Evolutionary conservation across 495 filamentous ascomycete species (phyloP).

Genomic region (Xylaria sp.): DNA sequence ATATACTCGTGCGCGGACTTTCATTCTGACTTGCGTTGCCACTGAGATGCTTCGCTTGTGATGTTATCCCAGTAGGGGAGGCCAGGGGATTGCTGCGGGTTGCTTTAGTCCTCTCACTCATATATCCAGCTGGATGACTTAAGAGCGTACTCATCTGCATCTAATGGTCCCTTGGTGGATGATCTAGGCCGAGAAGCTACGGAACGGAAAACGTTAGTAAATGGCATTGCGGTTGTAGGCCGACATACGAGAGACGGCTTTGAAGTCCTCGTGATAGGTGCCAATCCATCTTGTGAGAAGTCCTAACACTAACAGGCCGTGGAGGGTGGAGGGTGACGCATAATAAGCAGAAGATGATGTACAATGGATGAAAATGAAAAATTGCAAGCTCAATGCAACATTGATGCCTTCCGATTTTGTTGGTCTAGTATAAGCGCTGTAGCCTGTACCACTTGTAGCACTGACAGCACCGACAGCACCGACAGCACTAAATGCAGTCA

Average conservation of each 20-base stretch:
- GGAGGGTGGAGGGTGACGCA: not conserved
- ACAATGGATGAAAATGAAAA: not conserved
- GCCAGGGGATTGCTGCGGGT: constrained; percentile 34
- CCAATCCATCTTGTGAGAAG: not conserved
- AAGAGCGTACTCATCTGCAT: constrained; percentile 58
- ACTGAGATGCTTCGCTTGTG: constrained; percentile 32
- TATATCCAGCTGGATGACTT: constrained; percentile 9
- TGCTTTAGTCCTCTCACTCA: constrained; percentile 14
- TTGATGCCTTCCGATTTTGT: not conserved
- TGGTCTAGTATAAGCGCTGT: not conserved
- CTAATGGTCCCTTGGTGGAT: constrained; percentile 64
- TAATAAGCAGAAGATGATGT: no score
- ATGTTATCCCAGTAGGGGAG: constrained; percentile 34
- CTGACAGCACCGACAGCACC: no score
- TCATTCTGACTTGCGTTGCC: constrained; percentile 32
- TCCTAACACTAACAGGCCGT: no score
- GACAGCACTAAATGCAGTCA: not conserved
- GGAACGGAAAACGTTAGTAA: constrained; percentile 37
- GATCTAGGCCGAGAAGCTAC: constrained; percentile 56
- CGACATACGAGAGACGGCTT: constrained; percentile 19
- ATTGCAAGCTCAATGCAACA: not conserved
- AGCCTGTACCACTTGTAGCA: no score
- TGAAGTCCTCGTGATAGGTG: not conserved
- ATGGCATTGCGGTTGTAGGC: constrained; percentile 26
- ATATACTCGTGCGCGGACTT: constrained; percentile 32